Conservation (phyloP, 1,284 basidiomycete species). For the Melampsora abietis-canadensis region DNA sequence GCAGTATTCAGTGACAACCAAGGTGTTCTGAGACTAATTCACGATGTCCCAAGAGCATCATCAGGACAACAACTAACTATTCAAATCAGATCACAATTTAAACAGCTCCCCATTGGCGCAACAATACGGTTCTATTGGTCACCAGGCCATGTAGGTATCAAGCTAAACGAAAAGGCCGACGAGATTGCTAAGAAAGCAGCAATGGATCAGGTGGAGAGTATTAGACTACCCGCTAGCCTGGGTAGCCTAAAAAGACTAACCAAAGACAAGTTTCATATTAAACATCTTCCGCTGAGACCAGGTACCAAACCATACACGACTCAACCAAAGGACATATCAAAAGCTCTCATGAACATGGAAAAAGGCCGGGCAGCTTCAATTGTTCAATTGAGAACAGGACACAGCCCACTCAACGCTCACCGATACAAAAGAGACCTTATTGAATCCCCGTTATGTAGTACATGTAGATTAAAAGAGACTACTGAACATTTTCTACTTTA, state of each 20-base stretch:
- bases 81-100: neutral
- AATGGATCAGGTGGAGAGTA: too few species aligned
- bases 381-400: neutral
- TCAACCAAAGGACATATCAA: too few species aligned
- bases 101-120: neutral
- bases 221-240: too few species aligned
- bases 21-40: neutral
- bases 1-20: conserved; percentile 6
- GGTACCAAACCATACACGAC: too few species aligned
- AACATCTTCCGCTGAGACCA: too few species aligned
- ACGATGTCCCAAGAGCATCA: neutral
- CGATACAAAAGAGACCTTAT: neutral
- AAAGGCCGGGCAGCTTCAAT: too few species aligned
- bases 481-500: conserved; percentile 6
- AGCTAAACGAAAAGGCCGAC: conserved; percentile 18
- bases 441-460: neutral
- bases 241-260: too few species aligned
- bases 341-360: too few species aligned
- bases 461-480: neutral
- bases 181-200: neutral
- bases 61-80: neutral
- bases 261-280: too few species aligned
- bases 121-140: conserved; percentile 6
- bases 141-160: conserved; percentile 13
- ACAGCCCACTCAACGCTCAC: conserved; percentile 8